Evolutionary conservation across 2,329 filamentous ascomycete genomes (phyloP).

Genomic region (Pleoardoris graminearum): DNA sequence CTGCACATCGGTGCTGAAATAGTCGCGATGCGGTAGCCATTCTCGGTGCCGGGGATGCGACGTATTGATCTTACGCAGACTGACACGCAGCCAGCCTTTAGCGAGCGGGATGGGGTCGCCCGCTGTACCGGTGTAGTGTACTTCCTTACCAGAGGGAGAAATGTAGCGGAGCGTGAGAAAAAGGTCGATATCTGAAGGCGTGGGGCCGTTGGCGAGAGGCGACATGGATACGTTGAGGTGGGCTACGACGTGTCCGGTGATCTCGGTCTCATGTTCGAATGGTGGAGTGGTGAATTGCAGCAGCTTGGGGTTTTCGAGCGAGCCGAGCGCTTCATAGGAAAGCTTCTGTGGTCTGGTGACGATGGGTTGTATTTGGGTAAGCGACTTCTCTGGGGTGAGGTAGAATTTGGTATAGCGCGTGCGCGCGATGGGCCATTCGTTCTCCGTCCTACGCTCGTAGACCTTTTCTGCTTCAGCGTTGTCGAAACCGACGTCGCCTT

Average conservation of each 20-base stretch:
- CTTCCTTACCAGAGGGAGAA: conserved; percentile 57
- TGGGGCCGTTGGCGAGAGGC: conserved; percentile 43
- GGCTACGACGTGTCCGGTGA: conserved; percentile 69
- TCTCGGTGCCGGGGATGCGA: conserved; percentile 56
- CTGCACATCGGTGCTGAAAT: conserved; percentile 56
- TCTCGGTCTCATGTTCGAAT: conserved; percentile 67
- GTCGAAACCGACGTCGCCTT: conserved; percentile 70
- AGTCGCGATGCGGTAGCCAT: conserved; percentile 63
- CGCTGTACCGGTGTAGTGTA: conserved; percentile 67
- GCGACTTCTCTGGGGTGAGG: conserved; percentile 54
- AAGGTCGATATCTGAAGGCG: conserved; percentile 62
- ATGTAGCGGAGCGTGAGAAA: conserved; percentile 66
- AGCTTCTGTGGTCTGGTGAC: conserved; percentile 47
- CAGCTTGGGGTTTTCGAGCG: conserved; percentile 56
- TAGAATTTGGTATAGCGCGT: conserved; percentile 67
- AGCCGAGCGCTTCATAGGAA: conserved; percentile 64
- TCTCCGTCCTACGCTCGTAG: conserved; percentile 61
- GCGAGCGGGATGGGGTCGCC: conserved; percentile 65
- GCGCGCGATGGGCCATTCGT: conserved; percentile 68
- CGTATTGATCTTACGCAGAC: conserved; percentile 58
- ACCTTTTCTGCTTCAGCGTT: conserved; percentile 62
- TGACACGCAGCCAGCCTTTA: conserved; percentile 67
- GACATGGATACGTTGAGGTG: conserved; percentile 65
- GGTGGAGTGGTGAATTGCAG: conserved; percentile 62
- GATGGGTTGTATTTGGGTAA: conserved; percentile 44